Evolutionary conservation across 2,329 filamentous ascomycete genomes (phyloP).

Genomic region (Cercospora canescens): DNA sequence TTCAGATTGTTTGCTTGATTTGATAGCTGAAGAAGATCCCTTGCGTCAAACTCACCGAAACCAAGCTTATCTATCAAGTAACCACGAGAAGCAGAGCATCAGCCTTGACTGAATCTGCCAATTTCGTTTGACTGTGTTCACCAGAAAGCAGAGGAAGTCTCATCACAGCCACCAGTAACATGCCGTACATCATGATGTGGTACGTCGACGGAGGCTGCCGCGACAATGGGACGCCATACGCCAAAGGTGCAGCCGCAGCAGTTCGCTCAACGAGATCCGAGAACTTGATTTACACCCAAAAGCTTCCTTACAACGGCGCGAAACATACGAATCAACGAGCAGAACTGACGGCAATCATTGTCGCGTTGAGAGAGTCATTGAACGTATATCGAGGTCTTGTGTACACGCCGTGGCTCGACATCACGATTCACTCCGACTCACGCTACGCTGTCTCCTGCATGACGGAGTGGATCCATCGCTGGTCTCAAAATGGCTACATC

Average conservation of each 20-base stretch:
- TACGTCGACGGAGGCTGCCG: slow-evolving; percentile 21
- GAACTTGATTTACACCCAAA: neutral
- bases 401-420: neutral
- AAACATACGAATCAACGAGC: slow-evolving; percentile 18
- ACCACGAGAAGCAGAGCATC: no score
- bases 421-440: neutral
- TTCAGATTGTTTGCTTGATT: no score
- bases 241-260: slow-evolving; percentile 17
- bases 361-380: neutral
- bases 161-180: no score
- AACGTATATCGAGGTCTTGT: neutral
- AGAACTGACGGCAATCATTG: slow-evolving; percentile 17
- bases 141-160: no score
- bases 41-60: no score
- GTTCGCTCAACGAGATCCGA: neutral
- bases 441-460: neutral
- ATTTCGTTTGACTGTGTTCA: no score
- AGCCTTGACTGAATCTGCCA: no score
- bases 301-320: neutral
- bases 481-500: neutral
- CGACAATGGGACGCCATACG: slow-evolving; percentile 5
- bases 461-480: neutral
- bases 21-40: no score
- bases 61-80: no score
- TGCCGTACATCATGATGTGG: slow-evolving; percentile 16